These are phyloP conservation scores for Vaccinium vitisidaea DNA, from an alignment of 148 eudicot species.

Conservation along the genomic window DNA sequence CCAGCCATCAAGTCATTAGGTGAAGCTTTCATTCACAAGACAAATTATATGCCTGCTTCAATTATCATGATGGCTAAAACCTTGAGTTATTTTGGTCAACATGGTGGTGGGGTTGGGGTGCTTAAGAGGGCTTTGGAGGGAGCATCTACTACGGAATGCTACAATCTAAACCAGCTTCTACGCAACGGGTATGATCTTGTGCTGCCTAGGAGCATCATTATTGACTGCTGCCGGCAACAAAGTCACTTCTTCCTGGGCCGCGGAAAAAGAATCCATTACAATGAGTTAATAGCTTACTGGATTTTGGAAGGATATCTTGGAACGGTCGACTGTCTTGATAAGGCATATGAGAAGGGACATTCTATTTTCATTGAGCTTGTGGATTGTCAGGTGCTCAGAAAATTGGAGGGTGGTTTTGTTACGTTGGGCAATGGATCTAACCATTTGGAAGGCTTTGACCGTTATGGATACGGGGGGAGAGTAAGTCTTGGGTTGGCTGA, in stretches of 20 bases:
- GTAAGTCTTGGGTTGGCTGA: conserved; percentile 31
- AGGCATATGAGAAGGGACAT: conserved; percentile 32
- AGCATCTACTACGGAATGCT: conserved; percentile 3
- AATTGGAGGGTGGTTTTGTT: conserved; percentile 27
- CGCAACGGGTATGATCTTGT: conserved; percentile 5
- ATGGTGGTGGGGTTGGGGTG: neutral
- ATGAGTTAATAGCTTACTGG: conserved; percentile 44
- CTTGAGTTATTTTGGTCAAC: conserved; percentile 4
- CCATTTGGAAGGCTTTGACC: conserved; percentile 1
- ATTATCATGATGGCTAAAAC: conserved; percentile 24
- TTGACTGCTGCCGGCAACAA: conserved; percentile 10
- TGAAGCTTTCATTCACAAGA: conserved; percentile 1
- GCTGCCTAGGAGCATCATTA: conserved; percentile 10
- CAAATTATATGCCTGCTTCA: conserved; percentile 7
- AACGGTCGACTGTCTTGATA: conserved; percentile 16
- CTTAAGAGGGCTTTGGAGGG: conserved; percentile 14
- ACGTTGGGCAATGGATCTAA: neutral
- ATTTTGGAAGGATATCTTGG: conserved; percentile 43
- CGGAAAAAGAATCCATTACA: conserved; percentile 17
- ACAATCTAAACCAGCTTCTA: conserved; percentile 10
- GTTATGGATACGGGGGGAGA: neutral
- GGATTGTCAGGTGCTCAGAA: conserved; percentile 27
- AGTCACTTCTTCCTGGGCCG: conserved; percentile 13
- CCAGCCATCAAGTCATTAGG: conserved; percentile 1
- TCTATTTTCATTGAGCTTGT: conserved; percentile 28